These are phyloP conservation scores for Backusella tarrabulga DNA, from an alignment of 192 early-diverging fungal genomes.

Conservation along the genomic window DNA sequence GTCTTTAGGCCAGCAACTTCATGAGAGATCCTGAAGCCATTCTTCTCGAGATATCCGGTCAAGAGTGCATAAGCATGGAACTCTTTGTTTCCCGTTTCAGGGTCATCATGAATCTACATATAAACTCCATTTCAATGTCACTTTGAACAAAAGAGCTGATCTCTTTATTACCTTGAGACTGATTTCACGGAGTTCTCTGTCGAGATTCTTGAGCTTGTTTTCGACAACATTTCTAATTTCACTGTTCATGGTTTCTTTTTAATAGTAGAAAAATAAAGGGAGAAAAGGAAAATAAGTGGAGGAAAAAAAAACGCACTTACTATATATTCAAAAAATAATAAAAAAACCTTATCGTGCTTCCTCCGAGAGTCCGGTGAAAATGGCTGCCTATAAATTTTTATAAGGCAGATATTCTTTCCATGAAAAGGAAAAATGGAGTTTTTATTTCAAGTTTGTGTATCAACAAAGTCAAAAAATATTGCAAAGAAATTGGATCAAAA, in stretches of 20 bases:
- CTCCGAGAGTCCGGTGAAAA: not conserved
- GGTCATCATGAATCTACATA: conserved; percentile 55
- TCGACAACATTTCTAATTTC: conserved; percentile 13
- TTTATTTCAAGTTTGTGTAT: not conserved
- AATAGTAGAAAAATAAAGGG: not conserved
- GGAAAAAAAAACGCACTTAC: not conserved
- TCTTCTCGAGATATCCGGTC: conserved; percentile 58
- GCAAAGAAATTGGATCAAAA: not conserved
- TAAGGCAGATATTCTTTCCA: not conserved
- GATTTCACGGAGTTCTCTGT: conserved; percentile 40
- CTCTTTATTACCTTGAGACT: conserved; percentile 38
- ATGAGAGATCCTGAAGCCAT: conserved; percentile 61
- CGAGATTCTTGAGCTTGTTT: conserved; percentile 8
- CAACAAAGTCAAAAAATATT: not conserved
- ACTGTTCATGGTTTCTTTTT: not conserved
- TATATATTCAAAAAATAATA: not conserved
- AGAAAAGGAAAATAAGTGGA: not conserved
- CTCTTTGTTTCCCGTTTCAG: conserved; percentile 58
- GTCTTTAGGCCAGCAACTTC: conserved; percentile 64
- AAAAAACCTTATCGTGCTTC: not conserved
- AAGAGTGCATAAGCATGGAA: conserved; percentile 60
- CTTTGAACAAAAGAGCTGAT: not conserved
- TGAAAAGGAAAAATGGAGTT: not conserved
- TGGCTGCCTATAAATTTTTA: not conserved
- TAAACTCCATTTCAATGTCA: not conserved